A percentile compares a stretch with the other conserved stretches of the same genome.
phyloP scores from a whole-genome alignment of 805 yeast genomes.

The Candida methanosorbosa region DNA sequence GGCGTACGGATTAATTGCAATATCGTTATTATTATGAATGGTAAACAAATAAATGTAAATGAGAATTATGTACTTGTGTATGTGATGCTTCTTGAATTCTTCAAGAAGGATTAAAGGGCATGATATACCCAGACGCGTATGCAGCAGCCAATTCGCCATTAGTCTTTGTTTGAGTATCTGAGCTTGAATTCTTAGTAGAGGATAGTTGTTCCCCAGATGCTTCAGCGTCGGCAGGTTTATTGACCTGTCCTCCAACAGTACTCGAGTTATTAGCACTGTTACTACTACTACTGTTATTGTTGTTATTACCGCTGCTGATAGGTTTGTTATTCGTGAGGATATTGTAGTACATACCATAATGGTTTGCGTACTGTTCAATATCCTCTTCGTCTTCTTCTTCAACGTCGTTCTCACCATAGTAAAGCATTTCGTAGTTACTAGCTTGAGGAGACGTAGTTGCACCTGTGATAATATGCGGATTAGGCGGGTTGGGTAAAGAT shows the following conservation, averaged over 20 bases:
- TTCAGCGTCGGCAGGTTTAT: no score
- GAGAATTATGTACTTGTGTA: no score
- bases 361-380: constrained; percentile 20
- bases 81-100: no score
- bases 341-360: constrained; percentile 25
- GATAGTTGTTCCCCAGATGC: no score
- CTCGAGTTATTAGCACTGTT: background rate
- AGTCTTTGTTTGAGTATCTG: no score
- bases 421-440: background rate
- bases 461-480: constrained; percentile 2
- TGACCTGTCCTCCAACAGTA: background rate
- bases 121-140: constrained; percentile 7
- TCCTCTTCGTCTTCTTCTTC: constrained; percentile 25
- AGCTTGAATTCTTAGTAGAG: no score
- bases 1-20: no score
- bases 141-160: constrained; percentile 1
- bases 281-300: background rate
- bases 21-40: no score
- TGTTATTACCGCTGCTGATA: background rate
- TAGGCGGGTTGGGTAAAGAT: background rate
- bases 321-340: constrained; percentile 15
- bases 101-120: constrained; percentile 26
- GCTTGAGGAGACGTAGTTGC: constrained; percentile 1
- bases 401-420: constrained; percentile 14
- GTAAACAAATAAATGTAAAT: no score